Evolutionary conservation across 441 rosid genomes (phyloP), one percentile per base, ranked within the genome.

Genomic region (Manihot esculenta): DNA sequence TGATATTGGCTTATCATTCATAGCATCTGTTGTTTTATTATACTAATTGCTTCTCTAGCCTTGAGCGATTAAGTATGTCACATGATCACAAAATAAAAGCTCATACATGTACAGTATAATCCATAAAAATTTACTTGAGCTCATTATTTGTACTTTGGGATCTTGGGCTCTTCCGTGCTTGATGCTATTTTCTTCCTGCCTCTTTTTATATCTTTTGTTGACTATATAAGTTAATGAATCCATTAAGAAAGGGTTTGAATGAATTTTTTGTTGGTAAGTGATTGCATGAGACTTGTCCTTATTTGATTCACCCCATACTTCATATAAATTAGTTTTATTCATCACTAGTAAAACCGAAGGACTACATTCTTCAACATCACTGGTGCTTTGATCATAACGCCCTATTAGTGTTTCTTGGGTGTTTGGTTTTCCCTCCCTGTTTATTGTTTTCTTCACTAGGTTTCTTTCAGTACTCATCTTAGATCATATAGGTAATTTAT

Each of bases 221-320:
- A 26, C 69, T 45, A 23, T 15, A 27, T 56, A 49, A 65, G 27
- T 48, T 65, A 10, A 10, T 48, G 38, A 27, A 48, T 30, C 12
- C 10, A 48, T 26, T 27, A 27, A 45, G 35, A 50, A 64, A 15
- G 55, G 49, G 54, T 63, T 63, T 63, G 35, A 63, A 44, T 41
- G 65, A 47, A 21, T 50, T 21, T 54, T 56, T 56, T 56, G n/a
- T 56, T 56, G 38, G 5, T 56, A 24, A 56, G n/a, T 7, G 18
- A 56, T 56, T 15, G 10, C 60, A 56, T 24, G 35, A 12, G 61
- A 33, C 26, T 56, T 27, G 8, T 26, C 35, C 6, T 24, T 21
- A 54, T 54, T 13, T 56, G 35, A 15, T 21, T 9, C 27, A 54
- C 30, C 30, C 27, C 11, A 24, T 54, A 54, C 14, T 54, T 11